Base-by-base conservation (phyloP, 257 asterid species). In the Nicotiana tabacum region DNA sequence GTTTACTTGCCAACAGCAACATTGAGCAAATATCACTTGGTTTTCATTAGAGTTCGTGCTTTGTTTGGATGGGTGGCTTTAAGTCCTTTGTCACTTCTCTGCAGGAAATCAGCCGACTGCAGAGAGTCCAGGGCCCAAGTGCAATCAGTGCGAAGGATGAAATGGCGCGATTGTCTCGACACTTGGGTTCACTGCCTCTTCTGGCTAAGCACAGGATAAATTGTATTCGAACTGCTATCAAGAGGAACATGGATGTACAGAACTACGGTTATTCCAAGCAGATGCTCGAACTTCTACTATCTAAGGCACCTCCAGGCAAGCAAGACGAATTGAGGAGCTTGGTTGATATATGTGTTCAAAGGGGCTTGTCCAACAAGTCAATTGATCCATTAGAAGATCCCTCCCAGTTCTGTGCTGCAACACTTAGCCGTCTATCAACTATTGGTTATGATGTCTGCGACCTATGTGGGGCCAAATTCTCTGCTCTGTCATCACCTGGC, bases 91-190 rank as follows among this genome's bases (percentile, higher is more conserved):
- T 58, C 61, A 16, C 78, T 70, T 61, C 69, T 8, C 85, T 33
- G 66, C 93, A 94, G 99, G 99, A 96, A 92, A 94, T 96, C 77
- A 90, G 56, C 83, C 90, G 99, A 76, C 93, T 96, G 86, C 98
- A 92, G 85, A 93, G 81, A 87, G 99, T 96, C 53, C 99, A 96
- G 85, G 99, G 99, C 33, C 90, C 97, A n/a, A 96, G 96, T 82
- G 98, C 99, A 85, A 86, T 94, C 83, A 96, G 99, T 74, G 99
- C 98, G 53, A 96, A 94, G 85, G 99, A 96, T 48, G 99, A 96
- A 91, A 96, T 96, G 99, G 97, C 95, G 43, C 90, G 98, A 83
- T 90, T 96, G 77, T 88, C 99, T 27, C 97, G 98, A 64, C 98
- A 96, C 85, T 88, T 96, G 91, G 99, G 99, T 72, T 94, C 98